These are phyloP conservation scores for Lentinula detonsa DNA, from an alignment of 768 basidiomycete genomes.

Conservation along the genomic window DNA sequence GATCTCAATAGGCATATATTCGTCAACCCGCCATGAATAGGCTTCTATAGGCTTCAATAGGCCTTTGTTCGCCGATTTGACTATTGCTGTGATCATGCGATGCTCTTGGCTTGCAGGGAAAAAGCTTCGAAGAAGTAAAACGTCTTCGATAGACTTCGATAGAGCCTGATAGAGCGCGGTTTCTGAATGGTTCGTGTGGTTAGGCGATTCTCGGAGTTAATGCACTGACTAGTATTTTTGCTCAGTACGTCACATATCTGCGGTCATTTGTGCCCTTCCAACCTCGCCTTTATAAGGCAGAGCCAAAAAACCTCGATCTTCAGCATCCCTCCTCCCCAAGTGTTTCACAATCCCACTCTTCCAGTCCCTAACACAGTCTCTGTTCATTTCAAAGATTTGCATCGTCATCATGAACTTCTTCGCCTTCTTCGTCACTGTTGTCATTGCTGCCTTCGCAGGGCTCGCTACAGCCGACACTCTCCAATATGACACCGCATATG, in stretches of 20 bases:
- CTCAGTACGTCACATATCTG: not conserved
- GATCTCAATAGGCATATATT: not conserved
- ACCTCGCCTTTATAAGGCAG: not conserved
- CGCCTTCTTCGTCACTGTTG: constrained; percentile 13
- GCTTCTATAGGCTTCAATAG: not conserved
- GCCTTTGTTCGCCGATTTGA: not conserved
- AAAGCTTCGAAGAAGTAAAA: not conserved
- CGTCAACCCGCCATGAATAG: not conserved
- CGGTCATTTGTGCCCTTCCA: not conserved
- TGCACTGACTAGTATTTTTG: not conserved
- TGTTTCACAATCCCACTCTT: not conserved
- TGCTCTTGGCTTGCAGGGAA: not conserved
- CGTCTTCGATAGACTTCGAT: not conserved
- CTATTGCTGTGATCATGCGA: not conserved
- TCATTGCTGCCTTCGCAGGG: constrained; percentile 17
- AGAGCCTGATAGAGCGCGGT: not conserved
- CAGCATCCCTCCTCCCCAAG: not conserved
- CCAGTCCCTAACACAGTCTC: too few relatives aligned
- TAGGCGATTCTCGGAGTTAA: not conserved
- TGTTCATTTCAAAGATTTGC: not conserved
- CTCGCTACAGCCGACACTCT: constrained; percentile 21
- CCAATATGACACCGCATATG: constrained; percentile 46
- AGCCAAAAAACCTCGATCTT: not conserved
- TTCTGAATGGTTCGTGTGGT: not conserved
- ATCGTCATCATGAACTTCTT: constrained; percentile 15